Conservation (phyloP, 148 eudicot genomes). For the Arctostaphylos glauca region DNA sequence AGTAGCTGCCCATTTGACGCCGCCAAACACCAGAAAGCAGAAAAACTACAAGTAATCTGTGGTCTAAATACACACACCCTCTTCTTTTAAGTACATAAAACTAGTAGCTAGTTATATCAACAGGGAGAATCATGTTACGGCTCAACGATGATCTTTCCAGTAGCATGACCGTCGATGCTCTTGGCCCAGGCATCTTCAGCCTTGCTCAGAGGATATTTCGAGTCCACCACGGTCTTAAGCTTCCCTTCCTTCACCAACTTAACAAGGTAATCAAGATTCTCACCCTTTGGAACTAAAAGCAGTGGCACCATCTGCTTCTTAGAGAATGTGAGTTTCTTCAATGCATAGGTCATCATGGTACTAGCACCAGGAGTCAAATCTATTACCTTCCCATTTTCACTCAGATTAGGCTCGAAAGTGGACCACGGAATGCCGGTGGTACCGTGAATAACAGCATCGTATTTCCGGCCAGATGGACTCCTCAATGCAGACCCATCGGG, state of each 20-base stretch:
- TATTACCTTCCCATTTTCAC: constrained; percentile 43
- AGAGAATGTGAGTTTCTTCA: constrained; percentile 44
- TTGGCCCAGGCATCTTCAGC: constrained; percentile 66
- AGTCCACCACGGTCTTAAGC: constrained; percentile 44
- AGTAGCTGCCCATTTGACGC: no score
- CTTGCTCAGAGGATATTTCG: constrained; percentile 40
- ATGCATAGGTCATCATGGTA: constrained; percentile 30
- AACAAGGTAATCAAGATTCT: constrained; percentile 40
- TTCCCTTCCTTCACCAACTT: constrained; percentile 56
- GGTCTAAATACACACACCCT: no score
- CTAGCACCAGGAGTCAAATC: constrained; percentile 37
- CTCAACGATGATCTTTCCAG: constrained; percentile 60
- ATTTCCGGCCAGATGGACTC: constrained; percentile 55
- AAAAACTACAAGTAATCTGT: no score
- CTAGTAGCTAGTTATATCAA: background rate
- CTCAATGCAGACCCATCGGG: constrained; percentile 45
- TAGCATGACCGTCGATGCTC: constrained; percentile 55
- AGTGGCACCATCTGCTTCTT: constrained; percentile 49
- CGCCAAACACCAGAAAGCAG: no score
- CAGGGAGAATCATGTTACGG: background rate
- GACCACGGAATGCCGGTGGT: constrained; percentile 47
- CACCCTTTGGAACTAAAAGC: constrained; percentile 24
- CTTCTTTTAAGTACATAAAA: background rate
- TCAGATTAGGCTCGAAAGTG: constrained; percentile 46
- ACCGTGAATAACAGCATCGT: constrained; percentile 51